These are phyloP conservation scores for Leccinum boreale DNA, from an alignment of 768 basidiomycete species.

Conservation along the genomic window DNA sequence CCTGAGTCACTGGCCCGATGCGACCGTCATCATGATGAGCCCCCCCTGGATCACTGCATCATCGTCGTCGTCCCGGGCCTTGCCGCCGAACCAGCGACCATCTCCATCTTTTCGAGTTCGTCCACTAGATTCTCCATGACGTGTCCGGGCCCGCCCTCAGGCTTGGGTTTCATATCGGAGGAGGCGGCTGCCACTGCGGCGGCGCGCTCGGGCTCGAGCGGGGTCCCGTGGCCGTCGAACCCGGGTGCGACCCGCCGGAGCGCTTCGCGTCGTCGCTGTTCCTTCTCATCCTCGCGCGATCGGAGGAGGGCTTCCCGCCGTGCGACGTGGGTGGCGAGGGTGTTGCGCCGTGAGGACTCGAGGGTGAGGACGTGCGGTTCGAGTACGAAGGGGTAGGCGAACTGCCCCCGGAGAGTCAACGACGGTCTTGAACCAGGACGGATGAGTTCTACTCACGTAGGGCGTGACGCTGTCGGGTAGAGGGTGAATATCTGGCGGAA, in stretches of 20 bases:
- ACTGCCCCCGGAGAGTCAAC: slow-evolving; percentile 45
- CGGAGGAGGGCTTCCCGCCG: slow-evolving; percentile 71
- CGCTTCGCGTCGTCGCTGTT: slow-evolving; percentile 57
- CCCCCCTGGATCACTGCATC: background rate
- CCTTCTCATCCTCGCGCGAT: slow-evolving; percentile 75
- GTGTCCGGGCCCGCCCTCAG: slow-evolving; percentile 28
- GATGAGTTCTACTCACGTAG: slow-evolving; percentile 55
- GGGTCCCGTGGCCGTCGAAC: slow-evolving; percentile 62
- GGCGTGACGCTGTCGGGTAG: slow-evolving; percentile 86
- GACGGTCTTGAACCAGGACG: background rate
- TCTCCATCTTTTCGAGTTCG: slow-evolving; percentile 66
- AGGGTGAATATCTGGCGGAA: slow-evolving; percentile 92
- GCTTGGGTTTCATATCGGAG: background rate
- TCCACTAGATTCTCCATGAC: slow-evolving; percentile 85
- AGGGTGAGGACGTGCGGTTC: slow-evolving; percentile 80
- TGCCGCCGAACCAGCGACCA: slow-evolving; percentile 16
- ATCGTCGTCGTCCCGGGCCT: background rate
- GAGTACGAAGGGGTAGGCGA: slow-evolving; percentile 94
- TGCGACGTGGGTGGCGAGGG: slow-evolving; percentile 60
- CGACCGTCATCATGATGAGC: no score
- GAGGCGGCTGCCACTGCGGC: background rate
- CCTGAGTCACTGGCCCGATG: no score
- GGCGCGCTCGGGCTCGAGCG: slow-evolving; percentile 38
- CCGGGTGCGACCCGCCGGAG: slow-evolving; percentile 80
- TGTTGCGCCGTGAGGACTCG: slow-evolving; percentile 67